Evolutionary conservation across 2,329 filamentous ascomycete genomes (phyloP).

Genomic region (Penicillium sp.): DNA sequence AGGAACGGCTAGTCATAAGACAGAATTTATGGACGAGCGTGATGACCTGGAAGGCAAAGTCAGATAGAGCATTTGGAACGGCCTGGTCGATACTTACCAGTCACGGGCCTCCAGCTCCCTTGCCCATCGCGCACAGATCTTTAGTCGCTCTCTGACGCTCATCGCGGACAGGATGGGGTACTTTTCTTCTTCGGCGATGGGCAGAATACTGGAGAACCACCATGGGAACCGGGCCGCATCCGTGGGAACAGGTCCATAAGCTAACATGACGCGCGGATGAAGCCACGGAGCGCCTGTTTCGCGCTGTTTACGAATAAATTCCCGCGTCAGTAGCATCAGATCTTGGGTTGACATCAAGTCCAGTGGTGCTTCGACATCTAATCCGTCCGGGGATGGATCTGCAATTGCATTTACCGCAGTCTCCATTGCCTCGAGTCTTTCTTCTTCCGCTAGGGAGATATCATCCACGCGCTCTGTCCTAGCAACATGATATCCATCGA

Average conservation of each 20-base stretch:
- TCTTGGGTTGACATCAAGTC: conserved; percentile 65
- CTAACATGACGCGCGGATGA: conserved; percentile 66
- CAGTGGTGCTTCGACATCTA: conserved; percentile 29
- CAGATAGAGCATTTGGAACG: background rate
- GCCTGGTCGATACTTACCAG: conserved; percentile 54
- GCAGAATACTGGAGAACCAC: conserved; percentile 84
- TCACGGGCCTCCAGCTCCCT: conserved; percentile 66
- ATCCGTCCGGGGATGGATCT: conserved; percentile 3
- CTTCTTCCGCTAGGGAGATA: conserved; percentile 77
- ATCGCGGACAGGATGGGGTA: conserved; percentile 71
- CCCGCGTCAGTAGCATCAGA: conserved; percentile 63
- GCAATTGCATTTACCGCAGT: conserved; percentile 38
- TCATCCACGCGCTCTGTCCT: conserved; percentile 76
- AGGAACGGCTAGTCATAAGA: conserved; percentile 47
- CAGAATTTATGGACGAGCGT: conserved; percentile 35
- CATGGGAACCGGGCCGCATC: conserved; percentile 80
- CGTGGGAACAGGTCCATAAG: conserved; percentile 74
- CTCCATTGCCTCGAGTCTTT: conserved; percentile 70
- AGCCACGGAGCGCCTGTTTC: conserved; percentile 72
- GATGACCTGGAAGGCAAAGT: conserved; percentile 27
- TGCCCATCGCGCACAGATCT: conserved; percentile 80
- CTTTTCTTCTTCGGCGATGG: conserved; percentile 74
- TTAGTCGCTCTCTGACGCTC: conserved; percentile 77
- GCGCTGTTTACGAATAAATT: conserved; percentile 70
- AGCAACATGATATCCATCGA: conserved; percentile 79